Conservation (phyloP, 1,284 basidiomycete genomes). For the Marasmius oreades region DNA sequence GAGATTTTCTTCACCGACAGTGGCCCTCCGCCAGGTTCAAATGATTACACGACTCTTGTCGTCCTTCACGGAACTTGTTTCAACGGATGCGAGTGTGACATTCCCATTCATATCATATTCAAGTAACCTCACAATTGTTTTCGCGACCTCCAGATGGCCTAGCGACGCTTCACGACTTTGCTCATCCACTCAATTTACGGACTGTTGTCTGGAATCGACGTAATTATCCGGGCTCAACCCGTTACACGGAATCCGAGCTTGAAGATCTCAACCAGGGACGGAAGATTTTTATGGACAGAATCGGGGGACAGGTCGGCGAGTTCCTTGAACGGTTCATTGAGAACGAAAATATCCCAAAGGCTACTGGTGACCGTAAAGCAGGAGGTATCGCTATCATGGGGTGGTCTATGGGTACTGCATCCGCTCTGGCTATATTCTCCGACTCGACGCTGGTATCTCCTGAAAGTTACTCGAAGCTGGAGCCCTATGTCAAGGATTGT, state of each 20-base stretch:
- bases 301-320: slow-evolving; percentile 5
- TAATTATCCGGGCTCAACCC: slow-evolving; percentile 25
- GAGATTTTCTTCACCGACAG: slow-evolving; percentile 17
- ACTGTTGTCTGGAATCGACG: slow-evolving; percentile 27
- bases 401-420: slow-evolving; percentile 15
- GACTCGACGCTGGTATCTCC: slow-evolving; percentile 8
- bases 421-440: slow-evolving; percentile 12
- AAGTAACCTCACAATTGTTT: not conserved
- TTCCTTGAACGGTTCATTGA: slow-evolving; percentile 14
- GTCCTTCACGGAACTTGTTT: slow-evolving; percentile 18
- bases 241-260: slow-evolving; percentile 19
- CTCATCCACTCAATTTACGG: slow-evolving; percentile 20
- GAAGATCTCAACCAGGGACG: slow-evolving; percentile 9
- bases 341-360: slow-evolving; percentile 8
- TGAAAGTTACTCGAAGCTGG: slow-evolving; percentile 10
- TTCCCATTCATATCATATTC: no score
- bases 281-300: slow-evolving; percentile 10
- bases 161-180: slow-evolving; percentile 13
- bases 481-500: slow-evolving; percentile 14
- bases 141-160: slow-evolving; percentile 9
- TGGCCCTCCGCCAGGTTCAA: slow-evolving; percentile 12
- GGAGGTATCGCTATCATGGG: slow-evolving; percentile 18
- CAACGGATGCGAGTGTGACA: slow-evolving; percentile 13
- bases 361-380: not conserved
- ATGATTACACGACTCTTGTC: slow-evolving; percentile 19